These are phyloP conservation scores for Aspergillus pseudonomiae DNA, from an alignment of 2,329 filamentous ascomycete genomes.

Conservation along the genomic window DNA sequence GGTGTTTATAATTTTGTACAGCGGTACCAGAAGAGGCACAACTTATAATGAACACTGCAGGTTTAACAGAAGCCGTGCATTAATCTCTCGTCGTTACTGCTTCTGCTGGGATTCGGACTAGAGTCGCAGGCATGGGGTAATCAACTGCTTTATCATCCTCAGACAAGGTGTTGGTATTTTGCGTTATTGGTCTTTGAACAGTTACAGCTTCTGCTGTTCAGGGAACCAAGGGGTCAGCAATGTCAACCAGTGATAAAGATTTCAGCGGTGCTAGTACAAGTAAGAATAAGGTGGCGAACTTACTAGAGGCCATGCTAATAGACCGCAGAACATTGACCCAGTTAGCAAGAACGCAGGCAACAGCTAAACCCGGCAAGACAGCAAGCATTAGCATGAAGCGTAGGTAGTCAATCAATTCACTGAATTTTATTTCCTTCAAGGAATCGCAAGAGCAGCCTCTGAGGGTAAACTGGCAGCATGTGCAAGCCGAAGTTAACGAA, in stretches of 20 bases:
- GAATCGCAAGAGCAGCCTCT: neutral
- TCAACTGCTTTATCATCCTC: conserved; percentile 74
- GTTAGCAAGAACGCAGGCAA: conserved; percentile 67
- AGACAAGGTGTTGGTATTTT: conserved; percentile 16
- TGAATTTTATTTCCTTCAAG: neutral
- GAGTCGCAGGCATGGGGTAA: conserved; percentile 40
- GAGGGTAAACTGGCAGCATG: neutral
- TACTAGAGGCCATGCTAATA: conserved; percentile 67
- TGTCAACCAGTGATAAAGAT: conserved; percentile 12
- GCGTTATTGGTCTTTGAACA: conserved; percentile 20
- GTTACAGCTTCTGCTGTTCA: conserved; percentile 31
- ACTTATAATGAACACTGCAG: neutral
- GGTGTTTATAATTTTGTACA: neutral
- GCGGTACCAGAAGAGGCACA: neutral
- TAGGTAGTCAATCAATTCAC: neutral
- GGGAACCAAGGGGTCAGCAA: conserved; percentile 5
- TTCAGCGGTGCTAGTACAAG: neutral
- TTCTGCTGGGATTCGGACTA: conserved; percentile 47
- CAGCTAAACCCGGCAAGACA: conserved; percentile 47
- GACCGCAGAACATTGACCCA: conserved; percentile 68
- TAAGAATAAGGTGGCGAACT: conserved; percentile 31
- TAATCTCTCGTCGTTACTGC: neutral
- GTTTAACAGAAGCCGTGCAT: neutral
- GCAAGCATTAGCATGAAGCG: neutral
- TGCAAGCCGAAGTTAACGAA: conserved; percentile 25